Evolutionary conservation across 164 flowering plant species (phyloP).

Genomic region (Chimonanthus praecox): DNA sequence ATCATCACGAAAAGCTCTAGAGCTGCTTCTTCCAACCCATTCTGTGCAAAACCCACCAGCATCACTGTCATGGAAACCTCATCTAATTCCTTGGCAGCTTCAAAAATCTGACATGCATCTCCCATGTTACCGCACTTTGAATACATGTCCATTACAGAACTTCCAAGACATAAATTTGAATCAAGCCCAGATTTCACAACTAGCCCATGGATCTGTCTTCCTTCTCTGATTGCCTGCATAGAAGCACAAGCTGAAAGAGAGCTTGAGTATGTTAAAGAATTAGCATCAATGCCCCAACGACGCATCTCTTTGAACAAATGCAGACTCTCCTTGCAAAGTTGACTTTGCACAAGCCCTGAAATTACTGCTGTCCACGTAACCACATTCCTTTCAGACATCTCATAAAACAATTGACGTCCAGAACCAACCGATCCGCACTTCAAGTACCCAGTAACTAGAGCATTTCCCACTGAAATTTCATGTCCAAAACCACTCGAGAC

Average conservation of each 20-base stretch:
- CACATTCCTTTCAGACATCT: constrained; percentile 65
- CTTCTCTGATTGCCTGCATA: constrained; percentile 50
- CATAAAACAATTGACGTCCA: constrained; percentile 53
- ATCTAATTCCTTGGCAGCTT: constrained; percentile 53
- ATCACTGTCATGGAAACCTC: constrained; percentile 76
- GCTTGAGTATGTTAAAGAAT: constrained; percentile 59
- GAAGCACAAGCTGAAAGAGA: constrained; percentile 68
- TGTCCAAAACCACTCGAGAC: constrained; percentile 42
- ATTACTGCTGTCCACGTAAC: constrained; percentile 84
- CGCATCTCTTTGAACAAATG: constrained; percentile 49
- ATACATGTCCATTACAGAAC: constrained; percentile 91
- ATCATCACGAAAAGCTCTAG: constrained; percentile 51
- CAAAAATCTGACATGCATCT: constrained; percentile 59
- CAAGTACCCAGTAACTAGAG: constrained; percentile 63
- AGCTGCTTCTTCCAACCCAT: constrained; percentile 79
- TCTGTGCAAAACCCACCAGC: constrained; percentile 82
- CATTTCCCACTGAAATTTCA: constrained; percentile 72
- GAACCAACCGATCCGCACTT: constrained; percentile 38
- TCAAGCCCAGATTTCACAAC: constrained; percentile 55
- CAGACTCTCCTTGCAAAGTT: constrained; percentile 52
- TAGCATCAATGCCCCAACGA: constrained; percentile 40
- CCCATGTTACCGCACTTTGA: constrained; percentile 67
- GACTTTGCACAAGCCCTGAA: constrained; percentile 63
- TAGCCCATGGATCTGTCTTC: constrained; percentile 68
- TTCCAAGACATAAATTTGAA: constrained; percentile 58